Percentiles rank a stretch among this genome's conserved stretches.
Evolutionary conservation across 2,329 filamentous ascomycete species (phyloP).

Genomic region (Pyrenochaeta sp.): DNA sequence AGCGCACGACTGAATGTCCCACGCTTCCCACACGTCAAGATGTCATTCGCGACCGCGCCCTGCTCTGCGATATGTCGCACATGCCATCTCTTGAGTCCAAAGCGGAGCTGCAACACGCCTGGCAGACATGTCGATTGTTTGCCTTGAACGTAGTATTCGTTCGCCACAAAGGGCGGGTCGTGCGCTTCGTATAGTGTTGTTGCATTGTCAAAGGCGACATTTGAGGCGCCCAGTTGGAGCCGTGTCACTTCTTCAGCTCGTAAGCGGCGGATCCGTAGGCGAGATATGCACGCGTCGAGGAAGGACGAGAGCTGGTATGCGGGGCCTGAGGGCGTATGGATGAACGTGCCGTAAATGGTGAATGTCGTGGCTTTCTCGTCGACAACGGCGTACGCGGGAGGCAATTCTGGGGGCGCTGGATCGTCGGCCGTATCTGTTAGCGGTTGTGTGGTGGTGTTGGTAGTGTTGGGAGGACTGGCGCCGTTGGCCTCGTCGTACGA

Average conservation of each 20-base stretch:
- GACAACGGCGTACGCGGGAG: constrained; percentile 33
- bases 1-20: constrained; percentile 17
- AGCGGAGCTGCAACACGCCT: constrained; percentile 29
- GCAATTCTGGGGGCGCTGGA: constrained; percentile 12
- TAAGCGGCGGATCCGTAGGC: constrained; percentile 30
- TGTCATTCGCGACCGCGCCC: constrained; percentile 17
- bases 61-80: constrained; percentile 22
- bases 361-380: constrained; percentile 32
- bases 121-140: constrained; percentile 20
- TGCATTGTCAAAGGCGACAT: constrained; percentile 27
- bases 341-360: constrained; percentile 35
- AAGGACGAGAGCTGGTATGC: constrained; percentile 38
- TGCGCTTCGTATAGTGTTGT: constrained; percentile 34
- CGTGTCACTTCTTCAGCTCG: constrained; percentile 27
- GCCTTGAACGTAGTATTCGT: constrained; percentile 33
- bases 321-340: constrained; percentile 30
- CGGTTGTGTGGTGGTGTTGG: not conserved
- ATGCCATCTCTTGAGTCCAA: constrained; percentile 26
- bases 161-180: constrained; percentile 30
- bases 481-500: constrained; percentile 26
- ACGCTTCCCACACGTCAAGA: constrained; percentile 32
- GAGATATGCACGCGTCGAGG: constrained; percentile 27
- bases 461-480: constrained; percentile 1
- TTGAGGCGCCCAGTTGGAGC: constrained; percentile 19
- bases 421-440: not conserved